Base-by-base conservation (phyloP, 352 stramenopile genomes). In the Phytophthora sp. region DNA sequence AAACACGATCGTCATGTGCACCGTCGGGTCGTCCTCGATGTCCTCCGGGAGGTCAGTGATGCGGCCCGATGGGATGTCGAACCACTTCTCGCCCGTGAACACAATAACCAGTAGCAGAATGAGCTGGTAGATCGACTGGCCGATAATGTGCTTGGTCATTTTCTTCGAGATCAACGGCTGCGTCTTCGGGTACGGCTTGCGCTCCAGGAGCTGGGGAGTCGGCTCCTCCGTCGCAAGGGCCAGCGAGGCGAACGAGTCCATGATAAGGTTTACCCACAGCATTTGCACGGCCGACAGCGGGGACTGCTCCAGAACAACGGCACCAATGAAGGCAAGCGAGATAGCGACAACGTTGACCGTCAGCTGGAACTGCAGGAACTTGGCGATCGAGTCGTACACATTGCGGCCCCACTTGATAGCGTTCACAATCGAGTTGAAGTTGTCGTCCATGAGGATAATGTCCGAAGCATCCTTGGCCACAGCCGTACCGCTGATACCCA, bases 231-330 rank as follows among this genome's bases (percentile, higher is more conserved):
- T 98, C 24, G 91, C 94, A 28, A 99, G 79, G n/a, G 96, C 95
- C 7, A 99, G 72, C 28, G 96, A 95, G 7, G 94, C 95, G 62
- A 98, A 97, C 13, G 91, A 97, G 74, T 99, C 96, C 95, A 99
- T 99, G 69, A 99, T 98, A 27, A 99, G 68, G 69, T 99, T 99
- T 17, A 99, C 91, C 96, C 95, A 99, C 13, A 99, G 77, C 89
- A 99, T 97, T 77, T 98, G 96, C 1, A 98, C 92, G 28, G 95
- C 91, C 34, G 92, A 96, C 15, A 99, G 62, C 5, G 92, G 92
- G 24, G 84, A 88, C 46, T 87, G 76, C 23, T 85, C 63, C 13
- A 88, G 51, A 5, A 74, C 50, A 18, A 87, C 71, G 1, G 92
- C 88, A 20, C 87, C 90, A 23, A 98, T 59, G 54, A 98, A 97